phyloP scores from a whole-genome alignment of 2,329 filamentous ascomycete genomes.

The Aspergillus sp. region DNA sequence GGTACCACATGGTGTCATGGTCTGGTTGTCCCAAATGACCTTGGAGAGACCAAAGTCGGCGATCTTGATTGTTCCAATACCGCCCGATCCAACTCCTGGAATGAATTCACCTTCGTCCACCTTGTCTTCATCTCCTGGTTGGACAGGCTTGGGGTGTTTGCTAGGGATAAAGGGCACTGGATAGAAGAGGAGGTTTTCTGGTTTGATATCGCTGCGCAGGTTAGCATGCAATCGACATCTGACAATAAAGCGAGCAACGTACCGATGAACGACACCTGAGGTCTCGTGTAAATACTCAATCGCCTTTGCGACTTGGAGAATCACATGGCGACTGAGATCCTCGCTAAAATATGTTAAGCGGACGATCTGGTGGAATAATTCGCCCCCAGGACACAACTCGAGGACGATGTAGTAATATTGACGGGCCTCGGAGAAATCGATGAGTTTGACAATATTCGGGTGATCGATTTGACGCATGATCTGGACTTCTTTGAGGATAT shows the following conservation, averaged over 20 bases:
- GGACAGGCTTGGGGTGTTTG: conserved; percentile 70
- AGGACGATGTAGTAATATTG: conserved; percentile 98
- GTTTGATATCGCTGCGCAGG: conserved; percentile 62
- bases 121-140: conserved; percentile 92
- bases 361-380: conserved; percentile 97
- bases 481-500: conserved; percentile 96
- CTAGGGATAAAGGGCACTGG: conserved; percentile 76
- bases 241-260: conserved; percentile 28
- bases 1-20: conserved; percentile 98
- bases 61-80: conserved; percentile 93
- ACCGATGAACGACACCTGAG: conserved; percentile 95
- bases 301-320: conserved; percentile 88
- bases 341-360: conserved; percentile 98
- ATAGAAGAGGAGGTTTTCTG: conserved; percentile 91
- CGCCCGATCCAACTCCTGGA: conserved; percentile 71
- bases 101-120: conserved; percentile 93
- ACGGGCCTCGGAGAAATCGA: conserved; percentile 86
- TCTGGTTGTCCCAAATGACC: conserved; percentile 95
- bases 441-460: conserved; percentile 87
- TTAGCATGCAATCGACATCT: background rate
- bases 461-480: conserved; percentile 98
- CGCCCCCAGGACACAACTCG: conserved; percentile 88
- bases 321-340: conserved; percentile 88
- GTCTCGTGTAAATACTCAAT: conserved; percentile 92
- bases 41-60: conserved; percentile 97